These are phyloP conservation scores for Tuctoria greenei DNA, from an alignment of 176 grass and related monocot species.

Conservation along the genomic window DNA sequence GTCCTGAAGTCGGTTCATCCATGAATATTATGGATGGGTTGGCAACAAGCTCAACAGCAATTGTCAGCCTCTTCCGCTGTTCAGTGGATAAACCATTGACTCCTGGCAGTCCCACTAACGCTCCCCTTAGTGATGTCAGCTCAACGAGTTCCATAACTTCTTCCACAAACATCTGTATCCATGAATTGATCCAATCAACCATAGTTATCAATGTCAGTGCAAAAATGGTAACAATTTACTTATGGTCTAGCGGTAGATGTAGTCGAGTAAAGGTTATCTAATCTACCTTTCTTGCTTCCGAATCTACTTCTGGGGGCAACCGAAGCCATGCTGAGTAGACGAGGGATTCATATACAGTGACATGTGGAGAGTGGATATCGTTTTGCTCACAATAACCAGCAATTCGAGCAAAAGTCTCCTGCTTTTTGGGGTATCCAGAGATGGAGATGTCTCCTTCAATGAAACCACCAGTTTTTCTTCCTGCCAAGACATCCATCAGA, in stretches of 20 bases:
- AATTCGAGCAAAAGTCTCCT: conserved; percentile 90
- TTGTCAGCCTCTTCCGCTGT: conserved; percentile 86
- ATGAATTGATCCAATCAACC: conserved; percentile 18
- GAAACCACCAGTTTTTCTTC: conserved; percentile 86
- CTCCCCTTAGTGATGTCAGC: conserved; percentile 64
- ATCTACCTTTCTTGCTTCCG: conserved; percentile 75
- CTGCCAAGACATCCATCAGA: conserved; percentile 90
- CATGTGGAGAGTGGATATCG: conserved; percentile 95
- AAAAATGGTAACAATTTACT: no score
- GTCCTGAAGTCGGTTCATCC: conserved; percentile 89
- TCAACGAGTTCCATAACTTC: conserved; percentile 90
- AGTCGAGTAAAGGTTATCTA: not conserved
- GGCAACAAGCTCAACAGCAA: conserved; percentile 89
- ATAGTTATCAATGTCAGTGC: not conserved
- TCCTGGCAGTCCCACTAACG: conserved; percentile 85
- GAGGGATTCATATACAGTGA: conserved; percentile 92
- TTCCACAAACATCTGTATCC: conserved; percentile 80
- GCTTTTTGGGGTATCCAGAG: conserved; percentile 93
- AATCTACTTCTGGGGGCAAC: conserved; percentile 66
- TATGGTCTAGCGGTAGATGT: not conserved
- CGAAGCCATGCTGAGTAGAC: conserved; percentile 94
- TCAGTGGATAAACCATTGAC: conserved; percentile 92
- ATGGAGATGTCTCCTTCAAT: conserved; percentile 86
- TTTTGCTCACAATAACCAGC: conserved; percentile 95
- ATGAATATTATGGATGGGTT: conserved; percentile 98